phyloP scores from a whole-genome alignment of 495 filamentous ascomycete species.

The Podospora comata region DNA sequence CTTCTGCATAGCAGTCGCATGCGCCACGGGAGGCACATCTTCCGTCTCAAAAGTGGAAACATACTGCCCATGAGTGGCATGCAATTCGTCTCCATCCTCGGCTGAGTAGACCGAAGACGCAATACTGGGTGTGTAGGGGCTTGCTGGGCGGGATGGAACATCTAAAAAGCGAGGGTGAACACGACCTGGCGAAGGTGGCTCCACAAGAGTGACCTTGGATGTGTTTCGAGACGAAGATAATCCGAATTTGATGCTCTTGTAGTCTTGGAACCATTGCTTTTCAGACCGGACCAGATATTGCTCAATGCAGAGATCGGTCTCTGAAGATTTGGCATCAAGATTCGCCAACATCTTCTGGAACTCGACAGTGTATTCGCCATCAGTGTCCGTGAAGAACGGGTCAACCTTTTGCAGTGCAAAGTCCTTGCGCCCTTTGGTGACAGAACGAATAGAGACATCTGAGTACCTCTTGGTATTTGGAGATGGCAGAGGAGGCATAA shows the following conservation, averaged over 20 bases:
- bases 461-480: conserved; percentile 11
- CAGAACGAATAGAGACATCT: conserved; percentile 16
- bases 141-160: conserved; percentile 12
- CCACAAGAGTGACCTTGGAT: conserved; percentile 12
- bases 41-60: conserved; percentile 14
- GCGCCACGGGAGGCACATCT: conserved; percentile 1
- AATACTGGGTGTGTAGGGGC: conserved; percentile 19
- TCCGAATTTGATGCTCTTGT: conserved; percentile 29
- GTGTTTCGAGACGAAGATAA: conserved; percentile 18
- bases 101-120: conserved; percentile 16
- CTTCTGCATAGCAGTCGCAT: conserved; percentile 15
- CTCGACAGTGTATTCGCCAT: conserved; percentile 52
- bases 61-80: background rate
- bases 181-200: background rate
- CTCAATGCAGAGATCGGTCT: conserved; percentile 59
- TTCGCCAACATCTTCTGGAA: conserved; percentile 53
- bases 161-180: conserved; percentile 14
- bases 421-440: conserved; percentile 29
- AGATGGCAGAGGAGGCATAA: conserved; percentile 10
- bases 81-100: conserved; percentile 5
- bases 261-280: conserved; percentile 60
- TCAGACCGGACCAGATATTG: conserved; percentile 60
- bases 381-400: conserved; percentile 62
- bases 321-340: conserved; percentile 55
- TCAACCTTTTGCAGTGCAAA: conserved; percentile 60